These are phyloP conservation scores for Citrus trifoliata DNA, from an alignment of 345 rosid species.

Conservation along the genomic window DNA sequence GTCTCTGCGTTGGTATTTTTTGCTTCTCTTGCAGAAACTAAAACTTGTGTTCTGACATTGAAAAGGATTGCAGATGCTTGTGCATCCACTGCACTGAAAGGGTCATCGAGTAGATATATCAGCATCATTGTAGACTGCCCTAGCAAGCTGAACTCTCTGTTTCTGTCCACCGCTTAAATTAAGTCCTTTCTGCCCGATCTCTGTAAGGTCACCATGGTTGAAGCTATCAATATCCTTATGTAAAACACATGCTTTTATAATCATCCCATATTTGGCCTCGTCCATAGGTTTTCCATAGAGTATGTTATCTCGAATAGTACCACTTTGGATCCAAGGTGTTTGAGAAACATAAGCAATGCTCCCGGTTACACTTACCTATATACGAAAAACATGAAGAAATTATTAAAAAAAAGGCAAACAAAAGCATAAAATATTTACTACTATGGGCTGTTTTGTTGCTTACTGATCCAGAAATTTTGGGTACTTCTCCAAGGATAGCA, in stretches of 20 bases:
- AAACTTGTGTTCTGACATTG: constrained; percentile 38
- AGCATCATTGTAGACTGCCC: constrained; percentile 74
- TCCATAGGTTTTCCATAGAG: constrained; percentile 64
- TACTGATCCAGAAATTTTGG: constrained; percentile 63
- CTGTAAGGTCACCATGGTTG: constrained; percentile 73
- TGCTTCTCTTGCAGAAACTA: not conserved
- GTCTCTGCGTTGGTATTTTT: not conserved
- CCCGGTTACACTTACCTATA: constrained; percentile 51
- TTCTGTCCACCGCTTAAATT: constrained; percentile 92
- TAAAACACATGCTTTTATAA: constrained; percentile 58
- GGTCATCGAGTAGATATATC: constrained; percentile 83
- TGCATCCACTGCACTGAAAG: constrained; percentile 85
- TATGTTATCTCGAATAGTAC: constrained; percentile 68
- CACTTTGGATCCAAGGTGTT: constrained; percentile 83
- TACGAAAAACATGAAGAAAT: not conserved
- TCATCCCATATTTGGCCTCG: constrained; percentile 43
- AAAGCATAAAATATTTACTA: not conserved
- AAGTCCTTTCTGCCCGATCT: constrained; percentile 79
- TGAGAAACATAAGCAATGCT: constrained; percentile 73
- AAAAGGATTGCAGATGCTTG: constrained; percentile 70
- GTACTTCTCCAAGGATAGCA: constrained; percentile 71
- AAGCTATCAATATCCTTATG: constrained; percentile 64
- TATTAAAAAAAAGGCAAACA: not conserved
- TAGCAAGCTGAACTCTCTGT: constrained; percentile 77
- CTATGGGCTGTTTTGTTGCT: constrained; percentile 16